These are phyloP conservation scores for Prunus mira DNA, from an alignment of 306 rosid genomes.

Conservation along the genomic window DNA sequence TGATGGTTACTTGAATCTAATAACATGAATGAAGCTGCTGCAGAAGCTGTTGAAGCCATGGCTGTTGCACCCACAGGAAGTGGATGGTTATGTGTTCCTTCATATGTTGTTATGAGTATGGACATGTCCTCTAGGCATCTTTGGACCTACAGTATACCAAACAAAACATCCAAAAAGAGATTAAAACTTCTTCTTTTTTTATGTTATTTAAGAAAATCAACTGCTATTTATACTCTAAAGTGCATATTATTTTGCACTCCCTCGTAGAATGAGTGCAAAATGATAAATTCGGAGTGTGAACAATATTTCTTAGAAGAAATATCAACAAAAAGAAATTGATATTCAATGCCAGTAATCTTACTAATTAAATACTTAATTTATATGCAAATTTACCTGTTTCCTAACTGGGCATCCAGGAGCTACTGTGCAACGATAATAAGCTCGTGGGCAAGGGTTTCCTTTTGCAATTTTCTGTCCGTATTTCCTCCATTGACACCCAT, in stretches of 20 bases:
- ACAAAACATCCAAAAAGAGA: too few relatives aligned
- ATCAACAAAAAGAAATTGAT: too few relatives aligned
- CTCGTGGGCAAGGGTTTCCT: conserved; percentile 96
- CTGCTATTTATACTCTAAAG: too few relatives aligned
- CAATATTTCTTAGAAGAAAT: too few relatives aligned
- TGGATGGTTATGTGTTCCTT: conserved; percentile 96
- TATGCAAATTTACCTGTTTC: conserved; percentile 56
- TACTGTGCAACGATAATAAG: conserved; percentile 92
- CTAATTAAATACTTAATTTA: too few relatives aligned
- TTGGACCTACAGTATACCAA: conserved; percentile 55
- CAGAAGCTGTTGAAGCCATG: conserved; percentile 74
- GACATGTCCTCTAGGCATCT: conserved; percentile 97
- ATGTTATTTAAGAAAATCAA: too few relatives aligned
- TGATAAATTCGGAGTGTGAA: too few relatives aligned
- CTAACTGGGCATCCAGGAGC: conserved; percentile 88
- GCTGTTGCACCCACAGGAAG: conserved; percentile 94
- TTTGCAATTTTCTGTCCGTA: conserved; percentile 93
- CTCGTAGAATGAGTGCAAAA: too few relatives aligned
- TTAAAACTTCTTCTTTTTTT: too few relatives aligned
- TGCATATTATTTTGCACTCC: too few relatives aligned
- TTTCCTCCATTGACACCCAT: conserved; percentile 98
- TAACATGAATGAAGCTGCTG: conserved; percentile 66
- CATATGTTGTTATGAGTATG: conserved; percentile 88
- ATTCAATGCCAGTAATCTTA: too few relatives aligned
- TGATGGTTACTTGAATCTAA: conserved; percentile 52